Conservation (phyloP, 2,329 filamentous ascomycete genomes). For the Ophiostoma sp. region DNA sequence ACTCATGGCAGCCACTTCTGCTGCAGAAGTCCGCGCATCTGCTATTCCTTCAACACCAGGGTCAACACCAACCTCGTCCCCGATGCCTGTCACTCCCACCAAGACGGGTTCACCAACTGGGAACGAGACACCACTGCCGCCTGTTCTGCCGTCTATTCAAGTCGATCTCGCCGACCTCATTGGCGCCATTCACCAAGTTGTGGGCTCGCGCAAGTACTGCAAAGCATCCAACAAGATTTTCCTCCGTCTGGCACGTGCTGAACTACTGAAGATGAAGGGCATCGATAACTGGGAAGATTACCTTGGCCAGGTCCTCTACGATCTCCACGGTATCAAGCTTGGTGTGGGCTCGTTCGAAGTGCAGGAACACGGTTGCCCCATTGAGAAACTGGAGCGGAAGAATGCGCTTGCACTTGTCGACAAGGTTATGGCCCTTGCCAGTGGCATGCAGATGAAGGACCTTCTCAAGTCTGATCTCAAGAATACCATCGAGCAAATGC, state of each 20-base stretch:
- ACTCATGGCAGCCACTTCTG: neutral
- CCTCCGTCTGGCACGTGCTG: conserved; percentile 82
- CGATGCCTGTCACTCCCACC: neutral
- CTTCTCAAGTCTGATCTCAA: conserved; percentile 89
- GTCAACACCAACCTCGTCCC: neutral
- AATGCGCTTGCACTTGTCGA: conserved; percentile 82
- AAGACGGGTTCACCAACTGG: neutral
- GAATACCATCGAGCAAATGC: conserved; percentile 87
- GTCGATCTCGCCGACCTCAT: conserved; percentile 78
- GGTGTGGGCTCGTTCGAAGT: conserved; percentile 66
- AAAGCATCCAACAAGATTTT: conserved; percentile 84
- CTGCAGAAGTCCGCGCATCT: neutral
- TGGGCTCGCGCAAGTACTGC: conserved; percentile 83
- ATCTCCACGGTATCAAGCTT: conserved; percentile 79
- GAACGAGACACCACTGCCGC: neutral
- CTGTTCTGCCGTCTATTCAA: conserved; percentile 47
- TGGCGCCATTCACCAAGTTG: conserved; percentile 75
- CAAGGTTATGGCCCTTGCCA: conserved; percentile 77
- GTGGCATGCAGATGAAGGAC: conserved; percentile 85
- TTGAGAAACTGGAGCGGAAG: conserved; percentile 74
- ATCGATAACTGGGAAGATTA: conserved; percentile 84
- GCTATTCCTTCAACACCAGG: neutral
- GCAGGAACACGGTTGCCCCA: conserved; percentile 75
- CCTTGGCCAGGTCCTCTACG: conserved; percentile 79
- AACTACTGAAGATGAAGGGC: conserved; percentile 73